Evolutionary conservation across 441 rosid genomes (phyloP).

Genomic region (Pelargonium myrrhifolium): DNA sequence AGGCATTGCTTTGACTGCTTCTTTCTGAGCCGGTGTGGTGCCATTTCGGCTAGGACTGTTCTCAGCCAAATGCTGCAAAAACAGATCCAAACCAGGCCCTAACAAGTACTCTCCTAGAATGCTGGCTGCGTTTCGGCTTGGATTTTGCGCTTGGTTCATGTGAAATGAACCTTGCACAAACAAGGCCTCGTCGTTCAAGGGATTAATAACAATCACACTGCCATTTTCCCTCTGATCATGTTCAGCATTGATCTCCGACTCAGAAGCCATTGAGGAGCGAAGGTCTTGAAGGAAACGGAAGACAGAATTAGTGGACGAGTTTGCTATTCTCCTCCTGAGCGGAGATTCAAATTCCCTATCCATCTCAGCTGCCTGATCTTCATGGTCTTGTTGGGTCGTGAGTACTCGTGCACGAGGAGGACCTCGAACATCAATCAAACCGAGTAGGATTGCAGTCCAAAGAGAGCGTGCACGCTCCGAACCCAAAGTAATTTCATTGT

Average conservation of each 20-base stretch:
- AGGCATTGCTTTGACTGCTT: slow-evolving; percentile 56
- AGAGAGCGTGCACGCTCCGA: slow-evolving; percentile 36
- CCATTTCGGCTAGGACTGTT: slow-evolving; percentile 60
- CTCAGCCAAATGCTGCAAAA: slow-evolving; percentile 69
- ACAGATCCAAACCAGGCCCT: slow-evolving; percentile 66
- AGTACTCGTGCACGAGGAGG: slow-evolving; percentile 17
- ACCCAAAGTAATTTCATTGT: slow-evolving; percentile 21
- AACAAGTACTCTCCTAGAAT: slow-evolving; percentile 50
- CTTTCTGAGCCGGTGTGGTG: slow-evolving; percentile 57
- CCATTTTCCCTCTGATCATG: slow-evolving; percentile 16
- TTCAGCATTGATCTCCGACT: slow-evolving; percentile 20
- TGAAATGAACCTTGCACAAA: slow-evolving; percentile 30
- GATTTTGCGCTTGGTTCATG: slow-evolving; percentile 17
- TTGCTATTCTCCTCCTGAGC: slow-evolving; percentile 28
- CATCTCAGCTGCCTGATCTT: slow-evolving; percentile 18
- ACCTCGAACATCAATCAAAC: slow-evolving; percentile 31
- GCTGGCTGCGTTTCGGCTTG: slow-evolving; percentile 15
- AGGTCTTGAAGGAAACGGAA: slow-evolving; percentile 34
- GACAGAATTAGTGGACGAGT: slow-evolving; percentile 21
- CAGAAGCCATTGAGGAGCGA: slow-evolving; percentile 20
- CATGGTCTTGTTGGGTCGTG: not conserved
- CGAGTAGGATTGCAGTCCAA: slow-evolving; percentile 46
- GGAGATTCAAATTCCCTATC: slow-evolving; percentile 35
- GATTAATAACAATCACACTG: slow-evolving; percentile 35
- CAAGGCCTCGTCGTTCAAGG: slow-evolving; percentile 36